These are phyloP conservation scores for Huntiella savannae DNA, from an alignment of 2,329 filamentous ascomycete genomes.

Conservation along the genomic window DNA sequence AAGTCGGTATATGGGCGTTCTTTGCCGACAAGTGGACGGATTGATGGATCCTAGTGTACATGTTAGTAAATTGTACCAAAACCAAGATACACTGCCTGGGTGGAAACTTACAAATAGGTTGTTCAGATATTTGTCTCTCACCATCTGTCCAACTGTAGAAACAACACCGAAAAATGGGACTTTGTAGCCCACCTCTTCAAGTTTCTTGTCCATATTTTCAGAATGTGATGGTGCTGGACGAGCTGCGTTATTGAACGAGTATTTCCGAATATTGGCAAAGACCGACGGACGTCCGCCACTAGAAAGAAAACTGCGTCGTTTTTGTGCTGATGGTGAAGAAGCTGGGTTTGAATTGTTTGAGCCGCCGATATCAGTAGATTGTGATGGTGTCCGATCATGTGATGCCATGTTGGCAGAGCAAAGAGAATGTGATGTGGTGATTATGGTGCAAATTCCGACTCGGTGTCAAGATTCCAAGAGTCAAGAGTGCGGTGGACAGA, in stretches of 20 bases:
- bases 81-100: neutral
- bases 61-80: no score
- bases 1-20: conserved; percentile 7
- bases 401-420: neutral
- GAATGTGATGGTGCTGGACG: neutral
- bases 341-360: neutral
- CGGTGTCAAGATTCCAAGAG: no score
- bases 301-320: conserved; percentile 6
- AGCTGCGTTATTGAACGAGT: neutral
- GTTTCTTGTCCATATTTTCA: no score
- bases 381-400: conserved; percentile 1
- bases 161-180: conserved; percentile 10
- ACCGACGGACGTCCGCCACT: conserved; percentile 5
- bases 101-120: conserved; percentile 9
- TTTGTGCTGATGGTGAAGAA: conserved; percentile 1
- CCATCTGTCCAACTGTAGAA: conserved; percentile 7
- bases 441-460: no score
- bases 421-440: no score
- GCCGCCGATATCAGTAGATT: neutral
- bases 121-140: conserved; percentile 7
- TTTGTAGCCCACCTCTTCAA: conserved; percentile 8
- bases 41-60: neutral
- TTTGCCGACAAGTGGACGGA: conserved; percentile 1
- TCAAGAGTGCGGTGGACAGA: no score
- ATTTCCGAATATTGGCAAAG: neutral